A percentile compares a stretch with the other conserved stretches of the same genome.
Conservation (phyloP, 768 basidiomycete species). For the Daedaleopsis nitida region DNA sequence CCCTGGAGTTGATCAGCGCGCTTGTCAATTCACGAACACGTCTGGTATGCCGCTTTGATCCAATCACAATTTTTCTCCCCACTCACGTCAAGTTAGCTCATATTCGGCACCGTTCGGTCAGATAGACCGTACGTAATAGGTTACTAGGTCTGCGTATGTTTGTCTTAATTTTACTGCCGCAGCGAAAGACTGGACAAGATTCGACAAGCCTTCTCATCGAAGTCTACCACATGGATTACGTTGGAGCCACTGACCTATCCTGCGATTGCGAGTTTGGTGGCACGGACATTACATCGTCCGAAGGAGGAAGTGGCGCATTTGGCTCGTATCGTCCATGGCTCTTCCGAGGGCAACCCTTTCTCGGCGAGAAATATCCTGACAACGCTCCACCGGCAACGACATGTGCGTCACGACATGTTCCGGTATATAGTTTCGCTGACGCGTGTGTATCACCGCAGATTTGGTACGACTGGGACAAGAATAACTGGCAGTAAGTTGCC, state of each 20-base stretch:
- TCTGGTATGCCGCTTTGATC: slow-evolving; percentile 45
- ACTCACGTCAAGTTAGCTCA: slow-evolving; percentile 42
- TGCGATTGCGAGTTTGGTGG: slow-evolving; percentile 60
- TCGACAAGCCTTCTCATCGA: slow-evolving; percentile 56
- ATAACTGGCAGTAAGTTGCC: slow-evolving; percentile 62
- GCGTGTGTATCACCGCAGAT: slow-evolving; percentile 43
- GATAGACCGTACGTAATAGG: slow-evolving; percentile 47
- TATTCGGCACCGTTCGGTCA: slow-evolving; percentile 64
- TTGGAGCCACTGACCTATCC: slow-evolving; percentile 60
- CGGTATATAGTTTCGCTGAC: background rate
- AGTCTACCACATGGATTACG: slow-evolving; percentile 67
- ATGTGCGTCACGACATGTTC: slow-evolving; percentile 42
- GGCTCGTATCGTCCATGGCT: slow-evolving; percentile 54
- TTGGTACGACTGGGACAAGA: slow-evolving; percentile 62
- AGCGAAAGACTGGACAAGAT: slow-evolving; percentile 50
- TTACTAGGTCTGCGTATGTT: background rate
- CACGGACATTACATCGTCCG: slow-evolving; percentile 61
- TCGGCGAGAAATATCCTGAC: slow-evolving; percentile 64
- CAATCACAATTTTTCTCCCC: background rate
- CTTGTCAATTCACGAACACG: slow-evolving; percentile 65
- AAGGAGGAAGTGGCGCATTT: slow-evolving; percentile 58
- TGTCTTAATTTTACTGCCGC: slow-evolving; percentile 15
- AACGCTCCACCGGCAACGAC: slow-evolving; percentile 63
- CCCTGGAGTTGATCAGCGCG: slow-evolving; percentile 65
- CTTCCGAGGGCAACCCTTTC: slow-evolving; percentile 72